These are phyloP conservation scores for Aspergillus persii DNA, from an alignment of 2,329 filamentous ascomycete species.

Conservation along the genomic window DNA sequence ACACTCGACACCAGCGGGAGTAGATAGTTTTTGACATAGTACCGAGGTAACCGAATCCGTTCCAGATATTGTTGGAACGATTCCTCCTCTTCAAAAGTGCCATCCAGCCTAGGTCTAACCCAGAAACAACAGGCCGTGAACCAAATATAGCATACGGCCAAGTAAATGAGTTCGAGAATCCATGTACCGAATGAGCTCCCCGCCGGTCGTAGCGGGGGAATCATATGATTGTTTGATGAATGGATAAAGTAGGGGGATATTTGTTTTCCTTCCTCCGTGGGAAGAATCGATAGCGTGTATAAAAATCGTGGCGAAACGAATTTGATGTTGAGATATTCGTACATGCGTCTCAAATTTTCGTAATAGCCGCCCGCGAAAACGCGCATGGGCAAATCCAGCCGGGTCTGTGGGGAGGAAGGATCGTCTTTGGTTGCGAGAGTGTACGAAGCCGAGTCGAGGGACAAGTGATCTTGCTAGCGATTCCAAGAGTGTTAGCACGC, in stretches of 20 bases:
- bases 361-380: constrained; percentile 56
- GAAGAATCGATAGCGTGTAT: constrained; percentile 50
- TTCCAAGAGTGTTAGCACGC: background rate
- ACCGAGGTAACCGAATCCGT: constrained; percentile 7
- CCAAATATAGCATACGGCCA: constrained; percentile 15
- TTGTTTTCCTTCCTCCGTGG: constrained; percentile 26
- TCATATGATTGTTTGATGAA: constrained; percentile 13
- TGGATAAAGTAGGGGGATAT: constrained; percentile 19
- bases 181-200: constrained; percentile 1
- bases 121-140: constrained; percentile 15
- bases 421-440: background rate
- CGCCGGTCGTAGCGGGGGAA: constrained; percentile 8
- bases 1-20: constrained; percentile 35
- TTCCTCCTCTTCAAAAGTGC: constrained; percentile 3
- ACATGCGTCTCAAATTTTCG: constrained; percentile 55
- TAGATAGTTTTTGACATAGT: constrained; percentile 11
- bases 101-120: constrained; percentile 2
- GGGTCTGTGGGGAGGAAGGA: constrained; percentile 21
- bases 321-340: constrained; percentile 52
- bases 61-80: constrained; percentile 8
- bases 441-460: constrained; percentile 11
- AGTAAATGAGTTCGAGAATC: constrained; percentile 5
- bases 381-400: constrained; percentile 53
- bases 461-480: constrained; percentile 8
- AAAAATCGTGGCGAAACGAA: constrained; percentile 48